phyloP scores from a whole-genome alignment of 257 asterid species.

The Nicotiana undulata region DNA sequence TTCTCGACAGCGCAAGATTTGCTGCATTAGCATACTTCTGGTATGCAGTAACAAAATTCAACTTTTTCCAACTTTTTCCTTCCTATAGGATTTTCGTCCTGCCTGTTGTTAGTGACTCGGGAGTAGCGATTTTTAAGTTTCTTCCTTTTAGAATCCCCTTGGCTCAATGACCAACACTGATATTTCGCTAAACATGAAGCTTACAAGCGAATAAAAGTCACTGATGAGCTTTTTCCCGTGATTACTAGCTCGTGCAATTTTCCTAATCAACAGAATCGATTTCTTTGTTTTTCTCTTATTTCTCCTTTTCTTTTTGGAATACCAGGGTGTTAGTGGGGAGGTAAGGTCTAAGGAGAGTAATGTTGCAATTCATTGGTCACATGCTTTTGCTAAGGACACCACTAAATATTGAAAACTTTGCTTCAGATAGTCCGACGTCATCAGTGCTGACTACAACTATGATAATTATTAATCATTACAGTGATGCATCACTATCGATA shows the following conservation, averaged over 20 bases:
- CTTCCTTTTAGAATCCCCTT: background rate
- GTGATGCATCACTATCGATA: background rate
- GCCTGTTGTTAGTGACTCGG: background rate
- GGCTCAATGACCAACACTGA: background rate
- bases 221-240: background rate
- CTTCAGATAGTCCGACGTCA: background rate
- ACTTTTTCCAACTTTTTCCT: background rate
- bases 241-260: background rate
- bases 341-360: background rate
- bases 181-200: background rate
- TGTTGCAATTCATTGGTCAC: background rate
- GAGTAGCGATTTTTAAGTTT: background rate
- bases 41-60: background rate
- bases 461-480: background rate
- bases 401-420: background rate
- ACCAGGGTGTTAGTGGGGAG: background rate
- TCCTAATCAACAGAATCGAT: background rate
- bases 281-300: background rate
- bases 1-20: background rate
- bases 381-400: background rate
- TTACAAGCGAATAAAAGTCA: background rate
- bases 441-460: background rate
- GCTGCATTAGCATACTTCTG: background rate
- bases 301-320: background rate
- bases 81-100: background rate